Evolutionary conservation across 148 eudicot species (phyloP).

Genomic region (Hydrangea macrophylla): DNA sequence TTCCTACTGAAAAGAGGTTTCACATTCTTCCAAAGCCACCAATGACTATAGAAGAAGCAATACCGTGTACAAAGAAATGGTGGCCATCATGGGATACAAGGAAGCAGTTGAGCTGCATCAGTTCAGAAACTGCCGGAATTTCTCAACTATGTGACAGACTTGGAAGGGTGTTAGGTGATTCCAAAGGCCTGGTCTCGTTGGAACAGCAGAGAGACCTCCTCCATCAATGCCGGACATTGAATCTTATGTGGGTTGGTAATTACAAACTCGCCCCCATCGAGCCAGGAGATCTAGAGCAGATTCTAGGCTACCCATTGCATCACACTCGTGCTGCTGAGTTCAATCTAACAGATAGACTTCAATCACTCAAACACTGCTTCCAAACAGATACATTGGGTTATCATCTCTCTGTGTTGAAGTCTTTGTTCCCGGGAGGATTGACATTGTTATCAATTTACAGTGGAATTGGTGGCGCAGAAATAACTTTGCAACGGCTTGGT

Average conservation of each 20-base stretch:
- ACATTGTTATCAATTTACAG: conserved; percentile 62
- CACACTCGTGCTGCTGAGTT: conserved; percentile 61
- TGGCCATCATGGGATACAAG: conserved; percentile 96
- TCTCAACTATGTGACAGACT: conserved; percentile 58
- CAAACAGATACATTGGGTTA: conserved; percentile 84
- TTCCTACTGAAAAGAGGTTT: conserved; percentile 59
- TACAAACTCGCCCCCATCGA: conserved; percentile 63
- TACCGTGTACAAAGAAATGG: conserved; percentile 66
- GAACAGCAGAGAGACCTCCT: conserved; percentile 64
- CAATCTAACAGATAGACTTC: conserved; percentile 51
- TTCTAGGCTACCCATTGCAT: conserved; percentile 70
- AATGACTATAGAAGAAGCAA: conserved; percentile 64
- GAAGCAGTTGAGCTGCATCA: conserved; percentile 63
- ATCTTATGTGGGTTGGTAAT: conserved; percentile 75
- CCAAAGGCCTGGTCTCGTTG: conserved; percentile 47
- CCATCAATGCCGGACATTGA: conserved; percentile 49
- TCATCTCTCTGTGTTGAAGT: conserved; percentile 64
- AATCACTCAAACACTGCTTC: conserved; percentile 57
- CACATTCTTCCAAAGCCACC: conserved; percentile 63
- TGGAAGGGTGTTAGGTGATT: conserved; percentile 40
- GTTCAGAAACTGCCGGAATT: conserved; percentile 40
- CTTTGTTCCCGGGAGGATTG: conserved; percentile 59
- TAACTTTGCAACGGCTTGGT: conserved; percentile 75
- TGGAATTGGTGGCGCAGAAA: conserved; percentile 87
- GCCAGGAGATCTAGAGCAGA: conserved; percentile 63